These are phyloP conservation scores for Fusarium devonianum DNA, from an alignment of 2,329 filamentous ascomycete genomes.

Conservation along the genomic window DNA sequence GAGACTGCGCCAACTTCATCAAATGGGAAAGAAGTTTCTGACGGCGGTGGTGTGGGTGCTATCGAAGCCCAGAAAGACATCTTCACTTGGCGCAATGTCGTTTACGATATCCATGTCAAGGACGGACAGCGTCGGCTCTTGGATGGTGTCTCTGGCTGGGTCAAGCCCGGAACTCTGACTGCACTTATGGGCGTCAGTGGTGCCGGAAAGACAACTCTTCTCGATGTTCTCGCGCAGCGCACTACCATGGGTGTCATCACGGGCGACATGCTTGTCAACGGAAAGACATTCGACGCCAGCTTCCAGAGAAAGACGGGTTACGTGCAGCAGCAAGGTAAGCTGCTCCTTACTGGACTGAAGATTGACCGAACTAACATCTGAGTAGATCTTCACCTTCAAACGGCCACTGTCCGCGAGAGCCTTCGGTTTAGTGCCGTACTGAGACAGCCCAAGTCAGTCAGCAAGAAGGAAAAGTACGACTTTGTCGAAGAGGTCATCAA, in stretches of 20 bases:
- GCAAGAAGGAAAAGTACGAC: constrained; percentile 63
- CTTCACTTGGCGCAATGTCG: constrained; percentile 82
- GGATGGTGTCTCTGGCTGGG: constrained; percentile 84
- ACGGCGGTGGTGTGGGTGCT: constrained; percentile 36
- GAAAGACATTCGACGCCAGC: constrained; percentile 59
- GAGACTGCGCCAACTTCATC: constrained; percentile 42
- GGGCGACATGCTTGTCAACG: constrained; percentile 72
- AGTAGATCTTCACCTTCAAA: constrained; percentile 62
- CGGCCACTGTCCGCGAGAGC: constrained; percentile 62
- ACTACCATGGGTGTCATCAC: constrained; percentile 68
- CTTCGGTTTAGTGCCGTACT: constrained; percentile 64
- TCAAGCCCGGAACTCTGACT: constrained; percentile 86
- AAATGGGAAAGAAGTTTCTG: constrained; percentile 16
- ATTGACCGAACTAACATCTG: not conserved
- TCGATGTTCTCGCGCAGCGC: constrained; percentile 55
- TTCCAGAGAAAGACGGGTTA: constrained; percentile 73
- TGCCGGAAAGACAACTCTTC: constrained; percentile 54
- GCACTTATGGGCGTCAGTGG: constrained; percentile 73
- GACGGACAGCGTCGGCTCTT: constrained; percentile 73
- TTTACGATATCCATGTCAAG: constrained; percentile 77
- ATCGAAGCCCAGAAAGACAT: constrained; percentile 60
- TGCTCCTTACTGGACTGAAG: accelerated
- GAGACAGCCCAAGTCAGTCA: constrained; percentile 61
- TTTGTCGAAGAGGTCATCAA: constrained; percentile 71
- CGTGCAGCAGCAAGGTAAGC: constrained; percentile 67